A percentile compares a stretch with the other conserved stretches of the same genome.
Evolutionary conservation across 345 rosid genomes (phyloP).

Genomic region (Brassica nigra): DNA sequence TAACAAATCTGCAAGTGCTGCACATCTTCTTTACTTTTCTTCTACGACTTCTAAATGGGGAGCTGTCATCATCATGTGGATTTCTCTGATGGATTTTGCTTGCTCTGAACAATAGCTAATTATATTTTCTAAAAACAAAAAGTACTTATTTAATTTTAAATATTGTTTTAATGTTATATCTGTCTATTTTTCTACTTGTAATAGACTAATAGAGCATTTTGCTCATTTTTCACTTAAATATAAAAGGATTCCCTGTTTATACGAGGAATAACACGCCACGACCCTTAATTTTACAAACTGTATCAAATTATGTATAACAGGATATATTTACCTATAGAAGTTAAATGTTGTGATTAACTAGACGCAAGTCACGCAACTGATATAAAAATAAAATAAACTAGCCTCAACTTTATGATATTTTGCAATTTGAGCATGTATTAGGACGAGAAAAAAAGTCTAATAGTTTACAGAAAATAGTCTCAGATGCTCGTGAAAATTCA

Average conservation of each 20-base stretch:
- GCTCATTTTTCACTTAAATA: not conserved
- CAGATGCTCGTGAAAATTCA: not conserved
- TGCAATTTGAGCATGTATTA: not conserved
- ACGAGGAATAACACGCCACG: not conserved
- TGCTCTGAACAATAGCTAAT: conserved; percentile 14
- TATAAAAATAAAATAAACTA: not conserved
- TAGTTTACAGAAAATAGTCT: not conserved
- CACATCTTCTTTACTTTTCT: conserved; percentile 75
- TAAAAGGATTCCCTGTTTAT: not conserved
- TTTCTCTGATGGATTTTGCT: conserved; percentile 33
- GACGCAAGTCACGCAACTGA: conserved; percentile 12
- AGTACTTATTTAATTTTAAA: not conserved
- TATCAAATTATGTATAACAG: not conserved
- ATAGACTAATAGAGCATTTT: not conserved
- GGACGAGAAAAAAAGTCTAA: not conserved
- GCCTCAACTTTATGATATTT: not conserved
- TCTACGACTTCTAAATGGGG: conserved; percentile 59
- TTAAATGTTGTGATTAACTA: conserved; percentile 20
- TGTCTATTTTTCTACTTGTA: conserved; percentile 7
- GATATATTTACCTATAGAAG: not conserved
- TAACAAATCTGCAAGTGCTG: conserved; percentile 44
- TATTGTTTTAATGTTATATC: not conserved
- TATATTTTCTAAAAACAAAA: not conserved
- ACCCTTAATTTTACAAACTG: not conserved
- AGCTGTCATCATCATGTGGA: conserved; percentile 43